Conservation (phyloP, 23 red algal species). For the Gracilariopsis chorda region DNA sequence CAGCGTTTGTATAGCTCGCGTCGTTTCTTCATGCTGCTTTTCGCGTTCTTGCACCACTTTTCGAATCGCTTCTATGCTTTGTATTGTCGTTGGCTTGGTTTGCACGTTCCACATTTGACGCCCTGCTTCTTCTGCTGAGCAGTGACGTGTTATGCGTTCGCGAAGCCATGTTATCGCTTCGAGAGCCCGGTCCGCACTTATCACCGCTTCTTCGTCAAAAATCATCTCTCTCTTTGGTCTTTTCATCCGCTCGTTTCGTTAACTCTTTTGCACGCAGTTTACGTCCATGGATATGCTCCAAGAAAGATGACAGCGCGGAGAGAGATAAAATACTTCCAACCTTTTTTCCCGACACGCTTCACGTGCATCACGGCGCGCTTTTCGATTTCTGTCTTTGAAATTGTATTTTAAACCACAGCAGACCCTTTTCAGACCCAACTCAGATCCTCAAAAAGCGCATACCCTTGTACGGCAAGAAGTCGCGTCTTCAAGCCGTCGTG, state of each 20-base stretch:
- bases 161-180: constrained; percentile 30
- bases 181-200: neutral
- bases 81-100: neutral
- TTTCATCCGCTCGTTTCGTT: too few species aligned
- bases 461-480: neutral
- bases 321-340: too few species aligned
- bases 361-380: too few species aligned
- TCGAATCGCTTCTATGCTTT: constrained; percentile 5
- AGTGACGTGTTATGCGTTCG: neutral
- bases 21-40: neutral
- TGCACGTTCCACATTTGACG: neutral
- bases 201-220: neutral
- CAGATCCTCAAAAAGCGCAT: neutral
- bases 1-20: neutral
- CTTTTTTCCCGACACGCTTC: too few species aligned
- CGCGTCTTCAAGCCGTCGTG: neutral
- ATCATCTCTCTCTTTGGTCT: too few species aligned
- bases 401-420: too few species aligned
- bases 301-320: too few species aligned
- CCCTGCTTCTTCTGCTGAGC: neutral
- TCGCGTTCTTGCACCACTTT: neutral
- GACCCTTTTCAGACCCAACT: too few species aligned
- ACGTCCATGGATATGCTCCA: too few species aligned
- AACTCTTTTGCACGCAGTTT: too few species aligned
- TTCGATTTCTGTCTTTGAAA: too few species aligned